A percentile compares a stretch with the other conserved stretches of the same genome.
Conservation (phyloP, 2,329 filamentous ascomycete genomes). For the Sporothrix pallida region DNA sequence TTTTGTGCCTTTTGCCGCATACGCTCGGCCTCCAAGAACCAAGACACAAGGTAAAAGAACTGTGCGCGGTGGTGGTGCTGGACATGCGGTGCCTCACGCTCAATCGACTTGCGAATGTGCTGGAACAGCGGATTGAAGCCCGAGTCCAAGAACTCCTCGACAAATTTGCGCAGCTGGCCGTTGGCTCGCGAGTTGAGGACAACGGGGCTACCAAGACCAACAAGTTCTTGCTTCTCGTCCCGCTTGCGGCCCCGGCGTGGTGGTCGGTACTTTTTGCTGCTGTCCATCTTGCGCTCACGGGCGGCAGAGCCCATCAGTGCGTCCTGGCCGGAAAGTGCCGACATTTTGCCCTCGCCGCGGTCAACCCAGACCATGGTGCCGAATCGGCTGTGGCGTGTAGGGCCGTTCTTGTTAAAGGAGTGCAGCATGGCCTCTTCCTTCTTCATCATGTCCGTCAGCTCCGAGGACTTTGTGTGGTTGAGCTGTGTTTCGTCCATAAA, state of each 20-base stretch:
- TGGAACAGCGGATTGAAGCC: slow-evolving; percentile 92
- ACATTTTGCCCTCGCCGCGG: slow-evolving; percentile 80
- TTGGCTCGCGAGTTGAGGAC: slow-evolving; percentile 74
- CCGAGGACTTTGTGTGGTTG: slow-evolving; percentile 70
- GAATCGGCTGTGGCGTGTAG: slow-evolving; percentile 89
- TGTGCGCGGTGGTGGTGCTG: slow-evolving; percentile 78
- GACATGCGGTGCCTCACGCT: slow-evolving; percentile 84
- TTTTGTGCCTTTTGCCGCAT: slow-evolving; percentile 64
- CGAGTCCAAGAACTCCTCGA: slow-evolving; percentile 92
- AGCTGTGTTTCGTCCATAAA: slow-evolving; percentile 82
- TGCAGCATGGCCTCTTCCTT: slow-evolving; percentile 86
- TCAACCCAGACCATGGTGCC: slow-evolving; percentile 98
- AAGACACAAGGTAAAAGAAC: slow-evolving; percentile 89
- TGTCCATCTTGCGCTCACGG: slow-evolving; percentile 87
- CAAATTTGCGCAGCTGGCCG: slow-evolving; percentile 78
- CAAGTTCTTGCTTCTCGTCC: slow-evolving; percentile 72
- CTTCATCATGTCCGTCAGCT: slow-evolving; percentile 74
- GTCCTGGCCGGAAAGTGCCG: slow-evolving; percentile 87
- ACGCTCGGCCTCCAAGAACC: slow-evolving; percentile 89
- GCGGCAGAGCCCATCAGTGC: slow-evolving; percentile 74
- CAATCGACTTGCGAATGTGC: slow-evolving; percentile 85
- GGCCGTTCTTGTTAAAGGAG: slow-evolving; percentile 75
- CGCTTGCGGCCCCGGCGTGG: slow-evolving; percentile 68
- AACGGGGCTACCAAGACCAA: slow-evolving; percentile 63
- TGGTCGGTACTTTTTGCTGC: slow-evolving; percentile 86